Evolutionary conservation across 768 basidiomycete species (phyloP), one percentile per base, ranked within the genome.

Genomic region (Leccinum sublutescens): DNA sequence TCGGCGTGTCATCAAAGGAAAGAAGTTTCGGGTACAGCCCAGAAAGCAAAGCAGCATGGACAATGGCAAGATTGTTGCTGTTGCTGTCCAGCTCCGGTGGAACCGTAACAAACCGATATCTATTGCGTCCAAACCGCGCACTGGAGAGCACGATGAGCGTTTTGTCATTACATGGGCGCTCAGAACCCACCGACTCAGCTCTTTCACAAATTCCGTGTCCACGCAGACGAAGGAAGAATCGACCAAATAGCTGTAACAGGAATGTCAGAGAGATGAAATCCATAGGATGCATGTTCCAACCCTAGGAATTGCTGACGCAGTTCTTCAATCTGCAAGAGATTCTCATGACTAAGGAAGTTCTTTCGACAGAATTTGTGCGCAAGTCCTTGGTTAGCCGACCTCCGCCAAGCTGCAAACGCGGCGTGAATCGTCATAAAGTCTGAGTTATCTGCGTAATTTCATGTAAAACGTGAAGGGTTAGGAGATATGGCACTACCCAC

Each of bases 341-440:
- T 98, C 87, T 93, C 93, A 64, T 93, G 85, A 62, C 91, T 94
- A 36, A 96, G 77, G 64, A 85, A 95, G 68, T 91, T 91, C 50
- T 75, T 77, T 65, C 85, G 82, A 73, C 93, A 95, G 69, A 95
- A 95, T 56, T 88, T 85, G 57, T 86, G 80, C 55, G 86, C 85
- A 64, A 77, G 78, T 43, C 75, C 76, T 23, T 80, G 76, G 64
- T 89, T 91, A 7, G 82, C 78, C 27, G 82, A 89, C 34, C 82
- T 80, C 29, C 95, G 80, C 95, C 95, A 98, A 61, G 85, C 88
- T 5, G 85, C 75, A 74, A 95, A 98, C 0, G 90, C 95, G 60
- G 93, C 89, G 71, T 95, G 93, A 49, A 95, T 83, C 0, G 95
- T 97, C 63, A 98, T 68, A 71, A 99, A 99, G 71, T 99, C 96